Conservation (phyloP, 148 eudicot species). For the Nepenthes mirabilis region DNA sequence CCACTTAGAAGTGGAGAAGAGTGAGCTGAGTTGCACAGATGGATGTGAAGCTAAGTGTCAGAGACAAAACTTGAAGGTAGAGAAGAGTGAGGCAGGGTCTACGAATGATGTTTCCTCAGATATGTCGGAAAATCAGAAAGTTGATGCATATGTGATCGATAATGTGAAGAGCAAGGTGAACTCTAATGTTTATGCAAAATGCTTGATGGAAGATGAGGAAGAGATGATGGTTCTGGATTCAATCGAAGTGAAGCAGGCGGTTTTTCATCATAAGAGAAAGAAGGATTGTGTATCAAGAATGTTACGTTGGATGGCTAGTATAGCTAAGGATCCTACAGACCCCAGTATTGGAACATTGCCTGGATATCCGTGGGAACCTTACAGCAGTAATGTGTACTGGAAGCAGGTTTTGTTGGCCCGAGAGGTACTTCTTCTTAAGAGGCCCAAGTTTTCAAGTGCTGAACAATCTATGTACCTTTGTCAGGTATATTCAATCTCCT, state of each 20-base stretch:
- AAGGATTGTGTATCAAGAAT: slow-evolving; percentile 18
- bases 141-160: slow-evolving; percentile 2
- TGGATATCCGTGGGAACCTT: slow-evolving; percentile 40
- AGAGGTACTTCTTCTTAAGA: slow-evolving; percentile 35
- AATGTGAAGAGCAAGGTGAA: slow-evolving; percentile 15
- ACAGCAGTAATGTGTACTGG: slow-evolving; percentile 45
- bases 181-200: slow-evolving; percentile 13
- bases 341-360: slow-evolving; percentile 47
- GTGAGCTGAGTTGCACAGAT: slow-evolving; percentile 10
- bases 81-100: slow-evolving; percentile 24
- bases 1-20: slow-evolving; percentile 23
- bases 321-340: slow-evolving; percentile 67
- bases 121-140: slow-evolving; percentile 13
- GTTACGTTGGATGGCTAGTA: slow-evolving; percentile 46
- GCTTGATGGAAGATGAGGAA: slow-evolving; percentile 11
- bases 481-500: slow-evolving; percentile 27
- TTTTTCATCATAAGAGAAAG: slow-evolving; percentile 19
- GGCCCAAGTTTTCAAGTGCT: slow-evolving; percentile 17
- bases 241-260: not conserved
- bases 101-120: slow-evolving; percentile 7
- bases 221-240: slow-evolving; percentile 14
- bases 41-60: slow-evolving; percentile 7
- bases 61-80: slow-evolving; percentile 8
- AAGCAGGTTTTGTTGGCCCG: slow-evolving; percentile 58
- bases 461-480: slow-evolving; percentile 16